Percentiles rank a stretch among this genome's conserved stretches.
Evolutionary conservation across 345 rosid species (phyloP).

Genomic region (Hypericum perforatum): DNA sequence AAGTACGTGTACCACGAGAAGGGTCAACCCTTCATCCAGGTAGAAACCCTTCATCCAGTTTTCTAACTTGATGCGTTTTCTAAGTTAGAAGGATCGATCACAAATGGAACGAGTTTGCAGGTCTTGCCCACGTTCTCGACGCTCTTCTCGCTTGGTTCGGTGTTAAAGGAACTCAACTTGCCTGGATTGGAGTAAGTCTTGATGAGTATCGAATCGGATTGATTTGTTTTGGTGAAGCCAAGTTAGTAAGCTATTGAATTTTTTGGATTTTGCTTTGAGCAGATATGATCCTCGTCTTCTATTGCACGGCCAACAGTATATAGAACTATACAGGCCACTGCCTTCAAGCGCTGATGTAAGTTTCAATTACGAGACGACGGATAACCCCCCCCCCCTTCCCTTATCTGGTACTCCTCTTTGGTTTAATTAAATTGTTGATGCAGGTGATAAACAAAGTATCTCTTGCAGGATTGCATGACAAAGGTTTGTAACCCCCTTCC

Average conservation of each 20-base stretch:
- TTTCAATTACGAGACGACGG: neutral
- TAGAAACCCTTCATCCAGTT: slow-evolving; percentile 1
- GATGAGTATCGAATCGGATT: neutral
- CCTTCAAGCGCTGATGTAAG: slow-evolving; percentile 69
- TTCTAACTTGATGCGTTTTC: neutral
- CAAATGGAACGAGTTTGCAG: no score
- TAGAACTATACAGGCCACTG: slow-evolving; percentile 67
- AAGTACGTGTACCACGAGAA: slow-evolving; percentile 62
- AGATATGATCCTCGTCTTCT: slow-evolving; percentile 66
- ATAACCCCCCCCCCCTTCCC: no score
- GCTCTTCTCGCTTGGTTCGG: slow-evolving; percentile 28
- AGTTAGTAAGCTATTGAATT: neutral
- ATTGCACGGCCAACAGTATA: slow-evolving; percentile 84
- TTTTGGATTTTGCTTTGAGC: slow-evolving; percentile 13
- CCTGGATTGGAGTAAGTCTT: slow-evolving; percentile 59
- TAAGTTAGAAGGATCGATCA: no score
- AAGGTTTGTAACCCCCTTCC: slow-evolving; percentile 39
- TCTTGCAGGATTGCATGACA: slow-evolving; percentile 85
- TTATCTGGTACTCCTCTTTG: neutral
- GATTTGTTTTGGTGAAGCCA: neutral
- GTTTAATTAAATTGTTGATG: slow-evolving; percentile 13
- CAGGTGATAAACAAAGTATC: slow-evolving; percentile 57
- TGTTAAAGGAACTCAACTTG: slow-evolving; percentile 19
- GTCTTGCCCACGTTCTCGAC: slow-evolving; percentile 86
- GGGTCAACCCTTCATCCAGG: slow-evolving; percentile 66